Evolutionary conservation across 2,329 filamentous ascomycete genomes (phyloP).

Genomic region (Colletotrichum sp.): DNA sequence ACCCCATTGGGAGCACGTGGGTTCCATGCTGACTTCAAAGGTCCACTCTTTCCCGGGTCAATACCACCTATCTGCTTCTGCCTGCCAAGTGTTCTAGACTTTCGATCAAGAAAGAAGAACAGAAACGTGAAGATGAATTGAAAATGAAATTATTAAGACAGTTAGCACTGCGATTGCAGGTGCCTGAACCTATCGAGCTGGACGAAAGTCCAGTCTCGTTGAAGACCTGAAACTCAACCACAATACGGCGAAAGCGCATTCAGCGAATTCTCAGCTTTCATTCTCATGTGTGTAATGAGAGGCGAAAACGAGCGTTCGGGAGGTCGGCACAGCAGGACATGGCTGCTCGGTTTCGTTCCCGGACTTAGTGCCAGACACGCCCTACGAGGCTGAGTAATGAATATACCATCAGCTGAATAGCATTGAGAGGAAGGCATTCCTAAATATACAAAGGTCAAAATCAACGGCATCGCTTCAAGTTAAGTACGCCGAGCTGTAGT

Average conservation of each 20-base stretch:
- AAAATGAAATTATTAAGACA: too few species aligned
- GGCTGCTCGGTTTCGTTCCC: not conserved
- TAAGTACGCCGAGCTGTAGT: not conserved
- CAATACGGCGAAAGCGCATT: fast-evolving
- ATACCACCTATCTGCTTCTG: not conserved
- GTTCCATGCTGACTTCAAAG: not conserved
- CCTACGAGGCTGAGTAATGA: not conserved
- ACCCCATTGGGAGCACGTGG: not conserved
- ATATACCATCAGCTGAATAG: not conserved
- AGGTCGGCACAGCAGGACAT: not conserved
- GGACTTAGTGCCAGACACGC: not conserved
- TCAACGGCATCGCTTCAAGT: not conserved
- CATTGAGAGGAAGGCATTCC: not conserved
- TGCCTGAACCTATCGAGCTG: fast-evolving
- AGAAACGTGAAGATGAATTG: not conserved
- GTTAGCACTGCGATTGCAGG: not conserved
- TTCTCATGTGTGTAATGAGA: fast-evolving
- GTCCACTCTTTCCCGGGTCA: not conserved
- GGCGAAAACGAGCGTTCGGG: not conserved
- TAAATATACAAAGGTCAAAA: not conserved
- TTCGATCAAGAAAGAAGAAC: not conserved
- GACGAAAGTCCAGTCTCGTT: fast-evolving
- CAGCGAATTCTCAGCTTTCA: fast-evolving
- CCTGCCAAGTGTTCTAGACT: not conserved
- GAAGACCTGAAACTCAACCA: fast-evolving